A percentile compares a stretch with the other conserved stretches of the same genome.
phyloP scores from a whole-genome alignment of 1,284 basidiomycete genomes.

The Pyrrhoderma lamaoense region DNA sequence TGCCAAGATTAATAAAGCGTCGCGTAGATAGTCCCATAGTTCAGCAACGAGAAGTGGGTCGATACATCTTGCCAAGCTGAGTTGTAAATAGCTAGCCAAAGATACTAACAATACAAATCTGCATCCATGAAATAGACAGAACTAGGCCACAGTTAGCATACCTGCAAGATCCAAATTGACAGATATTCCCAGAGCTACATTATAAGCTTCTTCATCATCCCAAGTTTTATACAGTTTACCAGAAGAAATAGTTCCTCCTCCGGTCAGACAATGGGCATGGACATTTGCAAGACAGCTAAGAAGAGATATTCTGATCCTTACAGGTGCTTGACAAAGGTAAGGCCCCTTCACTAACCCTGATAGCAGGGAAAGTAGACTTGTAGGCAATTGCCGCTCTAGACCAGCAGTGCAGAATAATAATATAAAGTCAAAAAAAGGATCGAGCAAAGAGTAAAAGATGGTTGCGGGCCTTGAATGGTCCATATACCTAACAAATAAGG shows the following conservation, averaged over 20 bases:
- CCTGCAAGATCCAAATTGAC: slow-evolving; percentile 31
- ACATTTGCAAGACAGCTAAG: slow-evolving; percentile 27
- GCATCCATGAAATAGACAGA: not conserved
- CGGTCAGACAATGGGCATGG: slow-evolving; percentile 21
- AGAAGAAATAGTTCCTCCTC: slow-evolving; percentile 7
- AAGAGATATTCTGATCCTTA: slow-evolving; percentile 20
- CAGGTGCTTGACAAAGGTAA: slow-evolving; percentile 6
- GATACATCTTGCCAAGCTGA: slow-evolving; percentile 19
- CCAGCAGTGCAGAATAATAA: slow-evolving; percentile 29
- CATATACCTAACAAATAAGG: not conserved
- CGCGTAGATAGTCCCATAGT: slow-evolving; percentile 48
- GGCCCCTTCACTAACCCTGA: slow-evolving; percentile 6
- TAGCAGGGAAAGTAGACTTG: slow-evolving; percentile 22
- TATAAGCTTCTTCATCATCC: slow-evolving; percentile 26
- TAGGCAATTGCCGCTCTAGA: slow-evolving; percentile 23
- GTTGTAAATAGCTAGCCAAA: slow-evolving; percentile 42
- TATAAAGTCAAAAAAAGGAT: slow-evolving; percentile 27
- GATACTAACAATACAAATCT: slow-evolving; percentile 31
- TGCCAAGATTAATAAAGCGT: slow-evolving; percentile 39
- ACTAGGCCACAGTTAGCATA: slow-evolving; percentile 17
- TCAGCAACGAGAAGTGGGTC: slow-evolving; percentile 39
- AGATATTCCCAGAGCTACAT: slow-evolving; percentile 23
- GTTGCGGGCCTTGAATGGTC: not conserved
- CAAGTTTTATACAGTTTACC: slow-evolving; percentile 17
- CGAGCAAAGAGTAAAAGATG: not conserved